These are phyloP conservation scores for Racocetra persica DNA, from an alignment of 371 early-diverging fungal genomes.

Conservation along the genomic window DNA sequence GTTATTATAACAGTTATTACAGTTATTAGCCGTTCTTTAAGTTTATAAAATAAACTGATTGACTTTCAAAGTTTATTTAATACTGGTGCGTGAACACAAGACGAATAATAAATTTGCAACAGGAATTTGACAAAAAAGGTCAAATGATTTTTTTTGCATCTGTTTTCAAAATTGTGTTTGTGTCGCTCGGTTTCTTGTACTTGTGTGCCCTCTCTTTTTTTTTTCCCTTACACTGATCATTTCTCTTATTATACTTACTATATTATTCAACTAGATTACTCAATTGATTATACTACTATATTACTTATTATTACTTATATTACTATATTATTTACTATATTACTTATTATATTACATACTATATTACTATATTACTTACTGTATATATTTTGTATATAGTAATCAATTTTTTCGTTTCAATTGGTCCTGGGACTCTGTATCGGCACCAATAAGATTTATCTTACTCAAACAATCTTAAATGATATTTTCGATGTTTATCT, in stretches of 20 bases:
- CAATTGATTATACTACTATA: not conserved
- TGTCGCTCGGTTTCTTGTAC: conserved; percentile 1
- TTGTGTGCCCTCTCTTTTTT: not conserved
- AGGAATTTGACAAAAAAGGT: conserved; percentile 22
- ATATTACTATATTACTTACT: conserved; percentile 1
- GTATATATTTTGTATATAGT: conserved; percentile 14
- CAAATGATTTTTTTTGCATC: conserved; percentile 37
- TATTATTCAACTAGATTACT: not conserved
- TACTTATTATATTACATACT: not conserved
- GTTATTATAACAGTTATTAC: not conserved
- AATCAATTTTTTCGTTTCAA: conserved; percentile 29
- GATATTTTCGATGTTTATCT: not conserved
- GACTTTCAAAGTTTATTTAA: not conserved
- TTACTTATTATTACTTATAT: not conserved
- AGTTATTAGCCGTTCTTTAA: conserved; percentile 5
- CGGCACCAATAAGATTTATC: not conserved
- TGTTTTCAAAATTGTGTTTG: conserved; percentile 4
- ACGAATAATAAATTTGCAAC: conserved; percentile 20
- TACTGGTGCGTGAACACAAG: not conserved
- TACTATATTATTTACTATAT: not conserved
- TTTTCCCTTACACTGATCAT: conserved; percentile 26
- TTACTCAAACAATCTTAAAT: not conserved
- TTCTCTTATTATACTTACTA: not conserved
- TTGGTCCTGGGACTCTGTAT: not conserved
- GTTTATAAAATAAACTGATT: conserved; percentile 1